Conservation (phyloP, 2,329 filamentous ascomycete genomes). For the Stagonosporopsis rhizophila region DNA sequence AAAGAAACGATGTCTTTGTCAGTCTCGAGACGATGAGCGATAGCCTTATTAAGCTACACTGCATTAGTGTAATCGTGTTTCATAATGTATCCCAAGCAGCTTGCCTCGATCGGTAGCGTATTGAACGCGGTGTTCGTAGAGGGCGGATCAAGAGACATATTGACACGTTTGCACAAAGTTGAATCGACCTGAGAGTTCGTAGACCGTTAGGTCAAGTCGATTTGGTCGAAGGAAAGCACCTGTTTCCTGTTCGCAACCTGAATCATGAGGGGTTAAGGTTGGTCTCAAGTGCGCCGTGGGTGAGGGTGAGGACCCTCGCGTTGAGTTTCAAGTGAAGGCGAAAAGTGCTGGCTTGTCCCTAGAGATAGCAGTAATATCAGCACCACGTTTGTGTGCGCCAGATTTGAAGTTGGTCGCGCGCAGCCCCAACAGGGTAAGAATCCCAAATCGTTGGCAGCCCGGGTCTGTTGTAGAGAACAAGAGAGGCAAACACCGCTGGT, state of each 20-base stretch:
- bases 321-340: conserved; percentile 5
- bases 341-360: neutral
- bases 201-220: neutral
- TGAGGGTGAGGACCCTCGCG: neutral
- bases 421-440: neutral
- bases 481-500: neutral
- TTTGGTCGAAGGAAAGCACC: neutral
- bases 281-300: neutral
- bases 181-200: neutral
- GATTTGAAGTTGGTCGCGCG: neutral
- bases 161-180: neutral
- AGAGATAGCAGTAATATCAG: neutral
- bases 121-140: conserved; percentile 36
- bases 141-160: neutral
- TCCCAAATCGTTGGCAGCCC: neutral
- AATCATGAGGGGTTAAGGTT: neutral
- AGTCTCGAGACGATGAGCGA: conserved; percentile 46
- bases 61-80: neutral
- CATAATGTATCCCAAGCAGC: neutral
- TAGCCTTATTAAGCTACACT: conserved; percentile 50
- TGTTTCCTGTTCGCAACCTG: neutral
- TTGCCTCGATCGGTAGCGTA: conserved; percentile 43
- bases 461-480: neutral
- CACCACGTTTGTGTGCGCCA: neutral
- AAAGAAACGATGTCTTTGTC: conserved; percentile 56